A percentile compares a stretch with the other conserved stretches of the same genome.
Evolutionary conservation across 345 rosid genomes (phyloP).

Genomic region (Melaleuca alternifolia): DNA sequence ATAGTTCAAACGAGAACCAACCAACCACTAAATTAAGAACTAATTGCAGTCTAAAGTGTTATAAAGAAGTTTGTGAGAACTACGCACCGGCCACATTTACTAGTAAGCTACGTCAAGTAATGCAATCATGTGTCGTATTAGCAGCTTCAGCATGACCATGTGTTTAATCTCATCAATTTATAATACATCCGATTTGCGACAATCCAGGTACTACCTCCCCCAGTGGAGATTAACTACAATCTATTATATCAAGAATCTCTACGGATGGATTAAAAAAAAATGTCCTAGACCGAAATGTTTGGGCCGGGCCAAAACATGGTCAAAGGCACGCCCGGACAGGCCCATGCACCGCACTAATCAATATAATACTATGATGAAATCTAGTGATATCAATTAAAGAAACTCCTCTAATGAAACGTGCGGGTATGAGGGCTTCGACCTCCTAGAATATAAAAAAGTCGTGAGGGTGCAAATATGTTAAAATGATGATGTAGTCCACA

Average conservation of each 20-base stretch:
- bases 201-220: no score
- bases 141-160: background rate
- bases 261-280: background rate
- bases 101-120: background rate
- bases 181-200: no score
- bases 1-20: background rate
- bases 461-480: background rate
- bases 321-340: background rate
- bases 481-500: background rate
- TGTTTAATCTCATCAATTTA: no score
- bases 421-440: background rate
- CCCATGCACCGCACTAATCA: background rate
- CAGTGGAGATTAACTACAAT: background rate
- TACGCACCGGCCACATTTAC: background rate
- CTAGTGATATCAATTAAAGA: background rate
- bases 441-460: background rate
- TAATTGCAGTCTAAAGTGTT: background rate
- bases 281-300: no score
- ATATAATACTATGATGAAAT: background rate
- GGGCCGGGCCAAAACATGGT: no score
- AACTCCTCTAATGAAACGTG: background rate
- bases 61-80: background rate
- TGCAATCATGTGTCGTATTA: background rate
- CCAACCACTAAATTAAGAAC: background rate
- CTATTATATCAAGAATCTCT: background rate